Evolutionary conservation across 176 grass and related monocot species (phyloP).

Genomic region (Luzula sylvatica): DNA sequence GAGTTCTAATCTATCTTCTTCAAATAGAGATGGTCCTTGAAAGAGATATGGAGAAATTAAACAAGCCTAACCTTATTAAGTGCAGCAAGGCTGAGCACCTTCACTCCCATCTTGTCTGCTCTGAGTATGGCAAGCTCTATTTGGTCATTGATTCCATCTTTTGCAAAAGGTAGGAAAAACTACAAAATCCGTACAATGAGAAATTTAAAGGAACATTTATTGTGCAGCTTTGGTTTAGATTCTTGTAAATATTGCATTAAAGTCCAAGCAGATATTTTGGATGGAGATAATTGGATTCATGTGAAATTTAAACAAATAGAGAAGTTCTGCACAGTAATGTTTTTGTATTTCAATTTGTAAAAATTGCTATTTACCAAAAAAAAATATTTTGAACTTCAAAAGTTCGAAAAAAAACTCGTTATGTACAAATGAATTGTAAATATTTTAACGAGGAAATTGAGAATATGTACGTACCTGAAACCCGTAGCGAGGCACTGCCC

Average conservation of each 20-base stretch:
- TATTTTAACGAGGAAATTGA: no score
- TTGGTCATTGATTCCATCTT: slow-evolving; percentile 69
- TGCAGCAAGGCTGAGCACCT: slow-evolving; percentile 86
- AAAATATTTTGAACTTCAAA: no score
- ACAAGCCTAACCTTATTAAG: slow-evolving; percentile 62
- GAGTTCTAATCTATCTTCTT: not conserved
- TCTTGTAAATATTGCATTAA: no score
- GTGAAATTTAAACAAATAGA: no score
- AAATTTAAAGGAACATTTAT: no score
- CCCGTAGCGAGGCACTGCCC: slow-evolving; percentile 63
- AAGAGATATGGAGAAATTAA: not conserved
- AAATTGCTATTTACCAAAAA: no score
- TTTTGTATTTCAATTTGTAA: no score
- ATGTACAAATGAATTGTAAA: no score
- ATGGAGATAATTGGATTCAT: not conserved
- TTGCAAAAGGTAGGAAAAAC: slow-evolving; percentile 75
- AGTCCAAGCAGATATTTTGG: not conserved
- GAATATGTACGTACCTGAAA: slow-evolving; percentile 79
- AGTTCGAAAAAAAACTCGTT: no score
- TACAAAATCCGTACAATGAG: slow-evolving; percentile 14
- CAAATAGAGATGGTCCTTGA: no score
- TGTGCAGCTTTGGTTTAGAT: no score
- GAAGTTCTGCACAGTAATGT: not conserved
- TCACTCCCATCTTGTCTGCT: slow-evolving; percentile 63
- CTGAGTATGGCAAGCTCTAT: slow-evolving; percentile 79